Conservation (phyloP, 371 early-diverging fungal genomes). For the Mucor saturninus region DNA sequence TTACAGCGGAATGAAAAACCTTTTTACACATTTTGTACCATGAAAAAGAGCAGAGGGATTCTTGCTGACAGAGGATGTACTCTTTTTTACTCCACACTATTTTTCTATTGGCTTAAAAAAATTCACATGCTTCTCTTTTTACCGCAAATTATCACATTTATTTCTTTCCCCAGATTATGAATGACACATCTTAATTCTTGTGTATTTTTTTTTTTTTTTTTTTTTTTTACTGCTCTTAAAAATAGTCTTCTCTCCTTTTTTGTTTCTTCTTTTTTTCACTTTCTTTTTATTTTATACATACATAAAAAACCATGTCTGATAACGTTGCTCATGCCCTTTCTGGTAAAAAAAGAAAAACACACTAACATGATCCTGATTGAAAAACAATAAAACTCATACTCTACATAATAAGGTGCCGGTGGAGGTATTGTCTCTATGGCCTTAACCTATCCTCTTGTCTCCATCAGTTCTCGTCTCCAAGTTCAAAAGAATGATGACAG, state of each 20-base stretch:
- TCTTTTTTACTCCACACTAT: constrained; percentile 22
- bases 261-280: constrained; percentile 15
- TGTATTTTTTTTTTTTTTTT: constrained; percentile 5
- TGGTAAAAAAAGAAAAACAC: constrained; percentile 44
- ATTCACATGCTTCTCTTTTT: constrained; percentile 28
- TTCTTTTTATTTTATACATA: constrained; percentile 10
- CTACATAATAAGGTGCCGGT: constrained; percentile 76
- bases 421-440: constrained; percentile 95
- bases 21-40: constrained; percentile 3
- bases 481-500: constrained; percentile 76
- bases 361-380: background rate
- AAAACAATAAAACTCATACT: too few species aligned
- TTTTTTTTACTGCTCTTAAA: constrained; percentile 12
- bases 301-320: constrained; percentile 75
- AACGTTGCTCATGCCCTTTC: constrained; percentile 92
- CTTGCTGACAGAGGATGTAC: constrained; percentile 17
- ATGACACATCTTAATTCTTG: constrained; percentile 29
- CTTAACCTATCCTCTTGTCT: constrained; percentile 94
- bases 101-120: constrained; percentile 20
- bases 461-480: constrained; percentile 88
- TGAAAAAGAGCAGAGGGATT: constrained; percentile 16
- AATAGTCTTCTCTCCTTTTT: constrained; percentile 20
- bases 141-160: background rate
- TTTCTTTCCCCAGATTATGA: constrained; percentile 22
- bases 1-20: constrained; percentile 17